Percentiles rank a stretch among this genome's conserved stretches.
These are phyloP conservation scores for Aureobasidium pullulans DNA, from an alignment of 2,329 filamentous ascomycete genomes.

Conservation along the genomic window DNA sequence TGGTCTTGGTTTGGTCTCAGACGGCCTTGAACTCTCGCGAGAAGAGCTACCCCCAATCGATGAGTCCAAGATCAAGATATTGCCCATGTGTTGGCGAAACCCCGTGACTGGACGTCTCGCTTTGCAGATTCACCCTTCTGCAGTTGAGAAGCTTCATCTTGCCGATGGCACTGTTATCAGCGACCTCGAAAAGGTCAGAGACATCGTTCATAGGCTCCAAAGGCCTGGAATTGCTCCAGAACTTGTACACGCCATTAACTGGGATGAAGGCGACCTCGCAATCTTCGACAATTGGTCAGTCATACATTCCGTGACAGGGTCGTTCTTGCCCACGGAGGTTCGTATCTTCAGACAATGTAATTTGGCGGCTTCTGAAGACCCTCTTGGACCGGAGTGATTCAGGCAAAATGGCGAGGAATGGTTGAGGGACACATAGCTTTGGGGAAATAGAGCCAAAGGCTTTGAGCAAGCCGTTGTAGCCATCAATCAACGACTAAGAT, in stretches of 20 bases:
- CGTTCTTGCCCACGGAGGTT: constrained; percentile 65
- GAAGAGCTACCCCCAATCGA: constrained; percentile 59
- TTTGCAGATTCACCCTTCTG: constrained; percentile 67
- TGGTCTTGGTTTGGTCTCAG: constrained; percentile 64
- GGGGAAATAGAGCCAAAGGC: too few species aligned
- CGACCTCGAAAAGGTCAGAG: constrained; percentile 57
- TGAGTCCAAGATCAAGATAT: constrained; percentile 57
- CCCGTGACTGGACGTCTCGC: constrained; percentile 62
- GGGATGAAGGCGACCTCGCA: constrained; percentile 68
- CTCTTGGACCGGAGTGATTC: constrained; percentile 39
- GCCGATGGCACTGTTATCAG: constrained; percentile 61
- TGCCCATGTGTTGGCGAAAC: constrained; percentile 74
- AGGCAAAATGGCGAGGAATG: too few species aligned
- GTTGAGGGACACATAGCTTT: neutral
- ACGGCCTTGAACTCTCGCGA: constrained; percentile 54
- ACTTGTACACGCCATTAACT: constrained; percentile 66
- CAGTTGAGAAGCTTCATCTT: constrained; percentile 61
- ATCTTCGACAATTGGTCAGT: too few species aligned
- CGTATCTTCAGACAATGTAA: constrained; percentile 73
- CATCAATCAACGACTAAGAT: too few species aligned
- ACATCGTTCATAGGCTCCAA: constrained; percentile 65
- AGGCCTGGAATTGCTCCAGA: constrained; percentile 63
- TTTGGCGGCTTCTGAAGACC: constrained; percentile 57
- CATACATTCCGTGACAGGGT: too few species aligned
- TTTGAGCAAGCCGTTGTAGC: too few species aligned